Conservation (phyloP, 495 filamentous ascomycete genomes). For the Ascodesmis nigricans region DNA sequence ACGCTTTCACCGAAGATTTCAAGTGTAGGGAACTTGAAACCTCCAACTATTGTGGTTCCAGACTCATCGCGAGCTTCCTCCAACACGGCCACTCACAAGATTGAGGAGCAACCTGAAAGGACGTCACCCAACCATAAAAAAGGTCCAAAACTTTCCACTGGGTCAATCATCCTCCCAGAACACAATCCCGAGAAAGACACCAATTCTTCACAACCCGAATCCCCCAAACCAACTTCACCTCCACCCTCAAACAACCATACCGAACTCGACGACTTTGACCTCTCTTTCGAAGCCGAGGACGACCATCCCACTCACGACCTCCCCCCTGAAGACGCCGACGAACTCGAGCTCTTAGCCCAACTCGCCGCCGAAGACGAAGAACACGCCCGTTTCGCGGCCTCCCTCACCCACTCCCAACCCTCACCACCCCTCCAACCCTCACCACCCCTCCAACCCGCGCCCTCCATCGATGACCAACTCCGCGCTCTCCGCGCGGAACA, state of each 20-base stretch:
- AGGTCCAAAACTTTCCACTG: too few species aligned
- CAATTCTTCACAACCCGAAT: conserved; percentile 1
- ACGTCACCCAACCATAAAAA: too few species aligned
- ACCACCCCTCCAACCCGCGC: not conserved
- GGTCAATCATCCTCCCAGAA: too few species aligned
- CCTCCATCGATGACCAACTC: conserved; percentile 4
- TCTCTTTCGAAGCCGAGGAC: conserved; percentile 20
- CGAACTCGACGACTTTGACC: conserved; percentile 13
- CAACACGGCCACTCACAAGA: too few species aligned
- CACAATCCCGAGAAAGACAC: too few species aligned
- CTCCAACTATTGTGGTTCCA: too few species aligned
- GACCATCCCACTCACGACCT: conserved; percentile 14
- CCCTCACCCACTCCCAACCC: conserved; percentile 42
- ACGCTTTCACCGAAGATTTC: too few species aligned
- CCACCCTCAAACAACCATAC: conserved; percentile 6
- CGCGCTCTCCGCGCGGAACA: conserved; percentile 74
- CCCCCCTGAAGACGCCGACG: conserved; percentile 10
- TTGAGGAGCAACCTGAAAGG: too few species aligned
- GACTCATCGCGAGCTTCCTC: too few species aligned
- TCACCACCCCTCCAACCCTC: conserved; percentile 7
- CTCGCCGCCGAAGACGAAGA: conserved; percentile 78
- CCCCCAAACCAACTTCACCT: conserved; percentile 1
- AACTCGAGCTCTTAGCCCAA: conserved; percentile 47
- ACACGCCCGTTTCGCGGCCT: conserved; percentile 73
- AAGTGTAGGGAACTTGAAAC: too few species aligned